These are phyloP conservation scores for Mrakia gelida DNA, from an alignment of 768 basidiomycete species.

Conservation along the genomic window DNA sequence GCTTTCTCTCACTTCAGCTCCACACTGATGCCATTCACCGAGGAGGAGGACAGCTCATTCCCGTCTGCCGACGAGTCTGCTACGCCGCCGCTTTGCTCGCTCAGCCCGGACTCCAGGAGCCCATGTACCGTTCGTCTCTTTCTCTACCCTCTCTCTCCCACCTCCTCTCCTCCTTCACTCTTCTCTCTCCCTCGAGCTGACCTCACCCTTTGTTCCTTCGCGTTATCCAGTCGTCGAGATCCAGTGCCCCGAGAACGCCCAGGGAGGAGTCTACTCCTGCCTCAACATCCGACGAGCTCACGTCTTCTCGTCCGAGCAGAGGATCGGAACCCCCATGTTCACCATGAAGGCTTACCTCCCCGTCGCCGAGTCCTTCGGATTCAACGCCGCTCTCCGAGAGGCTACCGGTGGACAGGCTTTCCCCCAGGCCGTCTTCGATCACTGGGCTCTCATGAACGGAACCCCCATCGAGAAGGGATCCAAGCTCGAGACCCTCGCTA, in stretches of 20 bases:
- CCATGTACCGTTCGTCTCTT: slow-evolving; percentile 58
- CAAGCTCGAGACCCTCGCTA: slow-evolving; percentile 77
- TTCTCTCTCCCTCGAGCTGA: not conserved
- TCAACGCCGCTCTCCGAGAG: slow-evolving; percentile 91
- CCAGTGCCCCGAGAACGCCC: slow-evolving; percentile 94
- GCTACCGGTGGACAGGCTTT: slow-evolving; percentile 95
- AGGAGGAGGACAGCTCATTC: slow-evolving; percentile 96
- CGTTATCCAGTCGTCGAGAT: slow-evolving; percentile 67
- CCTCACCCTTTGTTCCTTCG: not conserved
- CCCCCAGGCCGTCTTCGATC: slow-evolving; percentile 74
- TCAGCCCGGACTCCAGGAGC: slow-evolving; percentile 87
- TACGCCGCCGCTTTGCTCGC: slow-evolving; percentile 95
- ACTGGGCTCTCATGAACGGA: slow-evolving; percentile 43
- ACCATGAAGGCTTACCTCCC: slow-evolving; percentile 76
- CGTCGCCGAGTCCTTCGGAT: slow-evolving; percentile 64
- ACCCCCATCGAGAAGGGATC: slow-evolving; percentile 67
- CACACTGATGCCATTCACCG: slow-evolving; percentile 99
- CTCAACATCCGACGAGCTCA: slow-evolving; percentile 94
- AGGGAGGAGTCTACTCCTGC: slow-evolving; percentile 86
- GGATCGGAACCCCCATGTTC: slow-evolving; percentile 97
- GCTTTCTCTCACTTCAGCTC: slow-evolving; percentile 52
- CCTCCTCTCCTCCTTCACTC: not conserved
- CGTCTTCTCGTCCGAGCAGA: slow-evolving; percentile 96
- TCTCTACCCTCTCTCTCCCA: not conserved
- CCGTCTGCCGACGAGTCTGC: slow-evolving; percentile 89